Percentiles rank a stretch among this genome's conserved stretches.
phyloP scores from a whole-genome alignment of 345 rosid species.

The Iberis pinnata region DNA sequence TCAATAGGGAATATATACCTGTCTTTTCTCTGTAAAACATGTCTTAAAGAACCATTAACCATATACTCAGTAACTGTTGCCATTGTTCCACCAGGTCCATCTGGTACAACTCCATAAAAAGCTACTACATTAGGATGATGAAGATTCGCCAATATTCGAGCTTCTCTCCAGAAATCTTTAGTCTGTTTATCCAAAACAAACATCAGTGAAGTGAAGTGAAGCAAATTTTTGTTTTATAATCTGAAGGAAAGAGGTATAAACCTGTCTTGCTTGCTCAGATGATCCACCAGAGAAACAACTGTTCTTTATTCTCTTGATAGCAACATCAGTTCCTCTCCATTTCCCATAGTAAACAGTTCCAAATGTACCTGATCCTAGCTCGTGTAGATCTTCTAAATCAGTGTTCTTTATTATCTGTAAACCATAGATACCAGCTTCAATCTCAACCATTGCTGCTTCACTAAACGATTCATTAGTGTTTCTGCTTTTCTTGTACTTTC shows the following conservation, averaged over 20 bases:
- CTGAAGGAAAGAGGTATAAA: slow-evolving; percentile 10
- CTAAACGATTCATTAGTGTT: slow-evolving; percentile 40
- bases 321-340: slow-evolving; percentile 98
- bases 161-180: slow-evolving; percentile 90
- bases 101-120: slow-evolving; percentile 82
- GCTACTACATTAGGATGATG: slow-evolving; percentile 98
- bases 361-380: slow-evolving; percentile 89
- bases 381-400: slow-evolving; percentile 77
- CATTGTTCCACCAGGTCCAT: slow-evolving; percentile 85
- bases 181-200: no score
- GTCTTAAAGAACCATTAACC: slow-evolving; percentile 88
- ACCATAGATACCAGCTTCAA: slow-evolving; percentile 66
- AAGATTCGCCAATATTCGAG: slow-evolving; percentile 70
- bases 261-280: slow-evolving; percentile 82
- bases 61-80: slow-evolving; percentile 86
- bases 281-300: slow-evolving; percentile 71
- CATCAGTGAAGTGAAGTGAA: no score
- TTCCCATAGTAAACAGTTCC: slow-evolving; percentile 87
- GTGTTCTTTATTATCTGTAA: slow-evolving; percentile 78
- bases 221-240: not conserved
- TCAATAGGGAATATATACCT: slow-evolving; percentile 34
- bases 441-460: slow-evolving; percentile 61
- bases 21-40: slow-evolving; percentile 56
- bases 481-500: slow-evolving; percentile 29
- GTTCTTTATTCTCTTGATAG: slow-evolving; percentile 81